These are phyloP conservation scores for Fusarium drepaniforme DNA, from an alignment of 2,329 filamentous ascomycete species.

Conservation along the genomic window DNA sequence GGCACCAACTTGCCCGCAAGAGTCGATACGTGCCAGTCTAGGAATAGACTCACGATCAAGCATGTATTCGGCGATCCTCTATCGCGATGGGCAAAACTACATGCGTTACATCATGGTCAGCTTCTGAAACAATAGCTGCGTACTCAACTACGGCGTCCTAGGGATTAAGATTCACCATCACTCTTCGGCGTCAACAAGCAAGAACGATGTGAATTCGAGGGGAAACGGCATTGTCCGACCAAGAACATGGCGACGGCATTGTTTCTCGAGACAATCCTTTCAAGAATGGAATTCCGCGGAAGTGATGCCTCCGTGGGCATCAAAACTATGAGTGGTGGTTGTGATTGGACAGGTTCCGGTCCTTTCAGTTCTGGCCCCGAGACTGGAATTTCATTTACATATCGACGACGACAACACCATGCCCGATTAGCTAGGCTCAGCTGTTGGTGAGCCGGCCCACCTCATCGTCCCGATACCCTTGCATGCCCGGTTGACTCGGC, in stretches of 20 bases:
- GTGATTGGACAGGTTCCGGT: background rate
- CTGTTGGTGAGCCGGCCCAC: background rate
- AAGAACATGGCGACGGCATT: background rate
- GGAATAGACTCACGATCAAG: background rate
- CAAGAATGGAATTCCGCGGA: background rate
- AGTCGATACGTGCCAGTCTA: background rate
- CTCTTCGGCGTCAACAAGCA: no score
- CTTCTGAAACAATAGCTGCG: background rate
- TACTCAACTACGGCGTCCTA: background rate
- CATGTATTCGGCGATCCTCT: background rate
- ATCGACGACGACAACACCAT: constrained; percentile 5
- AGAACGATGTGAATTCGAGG: background rate
- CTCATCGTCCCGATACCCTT: background rate
- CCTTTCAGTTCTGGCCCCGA: constrained; percentile 28
- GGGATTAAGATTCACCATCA: background rate
- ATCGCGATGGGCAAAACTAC: background rate
- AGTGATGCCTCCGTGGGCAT: background rate
- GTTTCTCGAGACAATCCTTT: background rate
- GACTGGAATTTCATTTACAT: constrained; percentile 26
- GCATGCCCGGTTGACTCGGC: constrained; percentile 14
- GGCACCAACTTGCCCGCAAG: background rate
- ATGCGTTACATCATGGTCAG: background rate
- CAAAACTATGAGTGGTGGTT: background rate
- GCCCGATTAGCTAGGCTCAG: constrained; percentile 3
- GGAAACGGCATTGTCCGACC: background rate